phyloP scores from a whole-genome alignment of 176 grass and related monocot genomes.

The Zea luxurians region DNA sequence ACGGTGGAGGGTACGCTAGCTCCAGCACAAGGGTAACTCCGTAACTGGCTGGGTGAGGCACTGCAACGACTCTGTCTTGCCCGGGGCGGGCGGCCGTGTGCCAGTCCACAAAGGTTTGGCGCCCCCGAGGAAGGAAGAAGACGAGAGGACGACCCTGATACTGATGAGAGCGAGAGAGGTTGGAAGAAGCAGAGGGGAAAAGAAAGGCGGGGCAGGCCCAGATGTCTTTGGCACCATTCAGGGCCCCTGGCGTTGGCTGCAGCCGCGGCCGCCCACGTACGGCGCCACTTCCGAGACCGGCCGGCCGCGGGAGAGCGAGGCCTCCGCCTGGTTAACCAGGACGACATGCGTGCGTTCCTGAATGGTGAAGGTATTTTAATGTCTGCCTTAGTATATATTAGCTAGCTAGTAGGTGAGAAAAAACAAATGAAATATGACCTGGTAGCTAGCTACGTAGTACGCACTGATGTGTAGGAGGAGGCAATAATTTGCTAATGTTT shows the following conservation, averaged over 20 bases:
- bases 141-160: not conserved
- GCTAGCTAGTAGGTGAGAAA: slow-evolving; percentile 3
- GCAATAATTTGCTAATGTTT: slow-evolving; percentile 55
- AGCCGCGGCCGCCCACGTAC: not conserved
- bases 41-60: slow-evolving; percentile 24
- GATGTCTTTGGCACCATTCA: slow-evolving; percentile 38
- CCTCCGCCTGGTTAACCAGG: too few relatives aligned
- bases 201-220: not conserved
- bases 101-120: slow-evolving; percentile 33
- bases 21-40: slow-evolving; percentile 36
- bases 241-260: not conserved
- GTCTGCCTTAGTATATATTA: not conserved
- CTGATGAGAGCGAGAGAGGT: slow-evolving; percentile 19
- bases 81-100: not conserved
- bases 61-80: not conserved
- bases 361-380: slow-evolving; percentile 28
- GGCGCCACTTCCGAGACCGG: slow-evolving; percentile 27
- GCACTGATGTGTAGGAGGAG: not conserved
- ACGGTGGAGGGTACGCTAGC: too few relatives aligned
- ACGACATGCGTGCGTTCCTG: not conserved
- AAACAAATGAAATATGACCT: slow-evolving; percentile 21
- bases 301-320: too few relatives aligned
- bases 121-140: slow-evolving; percentile 43
- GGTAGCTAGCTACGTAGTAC: too few relatives aligned
- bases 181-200: slow-evolving; percentile 40